phyloP scores from a whole-genome alignment of 2,329 filamentous ascomycete species.

The Pezicula rhizophila region DNA sequence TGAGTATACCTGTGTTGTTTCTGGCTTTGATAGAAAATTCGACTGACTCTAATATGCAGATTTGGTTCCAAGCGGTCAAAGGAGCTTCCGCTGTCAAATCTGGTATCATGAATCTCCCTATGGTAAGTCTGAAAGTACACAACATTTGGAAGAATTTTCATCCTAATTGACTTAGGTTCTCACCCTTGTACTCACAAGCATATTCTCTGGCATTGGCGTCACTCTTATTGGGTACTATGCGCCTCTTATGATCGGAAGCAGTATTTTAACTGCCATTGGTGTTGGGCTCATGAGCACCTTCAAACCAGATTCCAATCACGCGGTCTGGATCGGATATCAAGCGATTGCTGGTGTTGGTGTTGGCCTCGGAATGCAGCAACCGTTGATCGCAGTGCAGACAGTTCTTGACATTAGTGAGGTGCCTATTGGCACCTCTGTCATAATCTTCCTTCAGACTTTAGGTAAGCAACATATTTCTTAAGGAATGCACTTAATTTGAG shows the following conservation, averaged over 20 bases:
- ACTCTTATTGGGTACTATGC: slow-evolving; percentile 51
- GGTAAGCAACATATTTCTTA: too few species aligned
- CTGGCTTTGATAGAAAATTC: too few species aligned
- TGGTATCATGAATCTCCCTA: slow-evolving; percentile 34
- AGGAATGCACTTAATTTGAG: too few species aligned
- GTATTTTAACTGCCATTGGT: slow-evolving; percentile 32
- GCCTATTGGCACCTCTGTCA: slow-evolving; percentile 46
- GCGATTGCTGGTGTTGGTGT: slow-evolving; percentile 48
- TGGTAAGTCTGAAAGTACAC: slow-evolving; percentile 3
- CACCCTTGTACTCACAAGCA: slow-evolving; percentile 22
- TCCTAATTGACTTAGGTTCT: slow-evolving; percentile 14
- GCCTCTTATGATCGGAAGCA: slow-evolving; percentile 48
- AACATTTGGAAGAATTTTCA: too few species aligned
- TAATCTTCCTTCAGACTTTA: slow-evolving; percentile 51
- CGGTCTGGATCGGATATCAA: slow-evolving; percentile 52
- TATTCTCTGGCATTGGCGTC: slow-evolving; percentile 19
- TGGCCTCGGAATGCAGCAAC: slow-evolving; percentile 53
- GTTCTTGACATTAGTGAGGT: slow-evolving; percentile 47
- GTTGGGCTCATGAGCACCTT: slow-evolving; percentile 51
- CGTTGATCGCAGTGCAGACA: slow-evolving; percentile 50
- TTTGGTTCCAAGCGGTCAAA: slow-evolving; percentile 43
- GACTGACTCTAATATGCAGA: slow-evolving; percentile 12
- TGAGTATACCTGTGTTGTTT: too few species aligned
- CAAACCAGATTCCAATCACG: slow-evolving; percentile 37
- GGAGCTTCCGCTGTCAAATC: slow-evolving; percentile 36